Evolutionary conservation across 192 early-diverging fungal genomes (phyloP), one percentile per base, ranked within the genome.

Genomic region (Coemansia sp.): DNA sequence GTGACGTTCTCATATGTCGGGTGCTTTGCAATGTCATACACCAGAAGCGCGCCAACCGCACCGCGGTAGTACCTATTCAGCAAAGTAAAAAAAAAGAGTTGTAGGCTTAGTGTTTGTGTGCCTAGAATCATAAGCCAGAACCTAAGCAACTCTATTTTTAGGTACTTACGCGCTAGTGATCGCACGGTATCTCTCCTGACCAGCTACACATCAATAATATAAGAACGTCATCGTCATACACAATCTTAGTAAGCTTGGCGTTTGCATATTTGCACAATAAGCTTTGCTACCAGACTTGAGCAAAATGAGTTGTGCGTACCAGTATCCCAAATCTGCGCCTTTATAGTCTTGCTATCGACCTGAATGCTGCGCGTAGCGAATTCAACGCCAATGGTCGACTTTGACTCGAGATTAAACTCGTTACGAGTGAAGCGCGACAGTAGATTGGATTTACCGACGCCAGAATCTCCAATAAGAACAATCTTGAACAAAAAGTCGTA

Each of bases 281-380:
- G 46, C 17, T 48, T 19, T 15, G 62, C 41, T 29, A n/a, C 17
- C 62, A 23, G 17, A 21, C 34, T 14, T 11, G 23, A 14, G 34
- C 62, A 31, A 53, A 17, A 17, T n/a, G 38, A 45, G 39, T 34
- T 23, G 64, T 80, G 78, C 63, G 88, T 89, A 69, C 94, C 97
- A 64, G 97, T 99, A 86, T 99, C 97, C 97, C 97, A 99, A 82
- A 99, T 98, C 81, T 99, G 96, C 50, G 95, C 95, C 85, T 98
- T 99, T 82, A 99, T 95, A 14, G 93, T 95, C 87, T 99, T 99
- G 67, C 88, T 85, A 66, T 99, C 95, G 41, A 99, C 95, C 76
- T 97, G 92, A 70, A 99, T 96, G 84, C 88, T 92, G 68, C 95
- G 87, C 34, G 95, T 98, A 42, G 94, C 95, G 84, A 98, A 99